These are phyloP conservation scores for Ganoderma lingzhi DNA, from an alignment of 1,284 basidiomycete species.

Conservation along the genomic window DNA sequence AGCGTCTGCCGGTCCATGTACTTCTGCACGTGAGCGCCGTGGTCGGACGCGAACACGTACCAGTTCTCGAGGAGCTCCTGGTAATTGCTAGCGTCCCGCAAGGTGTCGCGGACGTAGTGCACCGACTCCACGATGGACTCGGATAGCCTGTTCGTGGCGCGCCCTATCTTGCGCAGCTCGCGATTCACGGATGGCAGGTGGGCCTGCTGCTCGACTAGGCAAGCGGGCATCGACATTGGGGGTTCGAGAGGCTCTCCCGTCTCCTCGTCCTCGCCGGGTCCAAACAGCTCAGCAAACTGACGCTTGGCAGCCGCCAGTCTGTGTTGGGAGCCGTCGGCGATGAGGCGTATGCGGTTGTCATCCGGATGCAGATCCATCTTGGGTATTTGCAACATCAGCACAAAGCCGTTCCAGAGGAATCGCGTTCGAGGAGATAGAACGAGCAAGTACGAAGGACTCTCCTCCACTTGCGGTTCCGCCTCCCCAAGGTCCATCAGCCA, in stretches of 20 bases:
- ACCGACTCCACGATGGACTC: constrained; percentile 94
- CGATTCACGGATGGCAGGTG: constrained; percentile 92
- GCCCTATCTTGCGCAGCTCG: constrained; percentile 90
- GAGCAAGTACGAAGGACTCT: constrained; percentile 79
- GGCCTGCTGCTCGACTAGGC: constrained; percentile 88
- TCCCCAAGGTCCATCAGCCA: constrained; percentile 60
- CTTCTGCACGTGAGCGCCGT: constrained; percentile 88
- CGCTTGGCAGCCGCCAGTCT: constrained; percentile 84
- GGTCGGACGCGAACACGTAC: constrained; percentile 97
- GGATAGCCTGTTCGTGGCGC: constrained; percentile 89
- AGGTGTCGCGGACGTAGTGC: constrained; percentile 78
- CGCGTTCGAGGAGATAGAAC: constrained; percentile 87
- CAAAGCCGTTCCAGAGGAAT: constrained; percentile 96
- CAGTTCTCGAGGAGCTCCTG: constrained; percentile 96
- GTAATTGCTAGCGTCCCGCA: constrained; percentile 69
- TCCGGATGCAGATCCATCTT: constrained; percentile 82
- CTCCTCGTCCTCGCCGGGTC: constrained; percentile 62
- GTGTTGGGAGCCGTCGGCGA: constrained; percentile 88
- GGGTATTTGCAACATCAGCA: constrained; percentile 76
- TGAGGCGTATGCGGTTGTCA: constrained; percentile 84
- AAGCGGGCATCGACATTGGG: constrained; percentile 55
- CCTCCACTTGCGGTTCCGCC: constrained; percentile 58
- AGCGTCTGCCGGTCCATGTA: constrained; percentile 83
- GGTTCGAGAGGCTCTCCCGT: constrained; percentile 55
- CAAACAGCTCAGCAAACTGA: constrained; percentile 76